These are phyloP conservation scores for Przewalskia tangutica DNA, from an alignment of 257 asterid species.

Conservation along the genomic window DNA sequence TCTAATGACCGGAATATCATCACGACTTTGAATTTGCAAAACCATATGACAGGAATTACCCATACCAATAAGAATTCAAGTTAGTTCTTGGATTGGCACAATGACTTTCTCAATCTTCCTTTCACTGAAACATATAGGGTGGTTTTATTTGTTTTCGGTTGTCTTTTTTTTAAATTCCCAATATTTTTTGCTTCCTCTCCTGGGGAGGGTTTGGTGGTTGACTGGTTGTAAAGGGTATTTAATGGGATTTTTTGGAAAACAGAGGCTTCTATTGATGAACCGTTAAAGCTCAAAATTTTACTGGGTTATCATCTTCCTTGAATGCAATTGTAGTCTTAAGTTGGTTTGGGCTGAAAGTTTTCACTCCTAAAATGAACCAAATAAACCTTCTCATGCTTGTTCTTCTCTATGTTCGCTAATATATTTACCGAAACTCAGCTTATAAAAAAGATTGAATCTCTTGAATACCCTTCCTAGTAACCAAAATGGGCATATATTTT, in stretches of 20 bases:
- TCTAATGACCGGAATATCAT: background rate
- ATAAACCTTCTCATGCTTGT: background rate
- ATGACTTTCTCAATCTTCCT: background rate
- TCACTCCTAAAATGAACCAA: background rate
- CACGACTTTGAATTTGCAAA: background rate
- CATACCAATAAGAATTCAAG: background rate
- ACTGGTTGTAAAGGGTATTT: background rate
- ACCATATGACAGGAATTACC: background rate
- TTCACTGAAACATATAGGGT: background rate
- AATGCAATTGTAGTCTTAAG: background rate
- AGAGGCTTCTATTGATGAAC: background rate
- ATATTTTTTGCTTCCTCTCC: background rate
- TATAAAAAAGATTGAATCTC: background rate
- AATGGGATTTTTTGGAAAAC: background rate
- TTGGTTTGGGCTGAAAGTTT: background rate
- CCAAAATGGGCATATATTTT: slow-evolving; percentile 13
- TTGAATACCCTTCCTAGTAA: slow-evolving; percentile 6
- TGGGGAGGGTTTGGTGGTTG: background rate
- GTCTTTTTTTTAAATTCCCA: background rate
- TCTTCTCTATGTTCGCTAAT: background rate
- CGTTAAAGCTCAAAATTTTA: background rate
- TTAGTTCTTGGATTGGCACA: background rate
- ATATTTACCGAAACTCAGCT: background rate
- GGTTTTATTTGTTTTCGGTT: background rate
- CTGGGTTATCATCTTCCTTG: background rate